phyloP scores from a whole-genome alignment of 768 basidiomycete genomes.

The Megacollybia marginata region DNA sequence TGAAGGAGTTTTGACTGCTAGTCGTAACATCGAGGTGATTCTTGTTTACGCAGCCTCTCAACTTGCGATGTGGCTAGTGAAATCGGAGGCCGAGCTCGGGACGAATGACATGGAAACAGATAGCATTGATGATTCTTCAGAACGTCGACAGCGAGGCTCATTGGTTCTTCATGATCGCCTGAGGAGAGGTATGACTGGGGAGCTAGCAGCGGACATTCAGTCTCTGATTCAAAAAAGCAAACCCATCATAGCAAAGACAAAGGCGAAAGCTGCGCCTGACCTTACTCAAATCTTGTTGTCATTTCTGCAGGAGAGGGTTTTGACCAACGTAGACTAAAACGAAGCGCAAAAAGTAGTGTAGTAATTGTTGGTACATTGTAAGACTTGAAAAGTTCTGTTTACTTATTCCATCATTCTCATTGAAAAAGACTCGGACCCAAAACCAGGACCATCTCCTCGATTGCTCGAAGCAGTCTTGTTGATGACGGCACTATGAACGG shows the following conservation, averaged over 20 bases:
- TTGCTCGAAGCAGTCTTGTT: constrained; percentile 51
- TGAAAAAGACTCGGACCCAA: background rate
- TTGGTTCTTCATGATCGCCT: constrained; percentile 52
- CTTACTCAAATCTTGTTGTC: constrained; percentile 51
- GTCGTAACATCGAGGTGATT: constrained; percentile 59
- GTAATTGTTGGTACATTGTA: too few relatives aligned
- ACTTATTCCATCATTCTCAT: background rate
- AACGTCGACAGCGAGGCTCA: constrained; percentile 36
- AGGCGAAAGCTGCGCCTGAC: constrained; percentile 43
- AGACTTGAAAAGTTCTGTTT: too few relatives aligned
- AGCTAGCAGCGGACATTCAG: constrained; percentile 70
- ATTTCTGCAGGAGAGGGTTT: constrained; percentile 60
- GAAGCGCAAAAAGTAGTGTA: too few relatives aligned
- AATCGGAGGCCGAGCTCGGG: constrained; percentile 54
- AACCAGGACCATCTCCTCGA: constrained; percentile 17
- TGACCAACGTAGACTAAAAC: too few relatives aligned
- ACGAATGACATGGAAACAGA: constrained; percentile 36
- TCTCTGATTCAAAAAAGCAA: constrained; percentile 58
- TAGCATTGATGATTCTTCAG: constrained; percentile 25
- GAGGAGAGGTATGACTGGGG: constrained; percentile 72
- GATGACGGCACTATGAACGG: constrained; percentile 70
- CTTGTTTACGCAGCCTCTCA: constrained; percentile 70
- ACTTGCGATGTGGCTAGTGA: constrained; percentile 71
- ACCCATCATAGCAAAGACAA: constrained; percentile 53
- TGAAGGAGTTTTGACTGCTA: constrained; percentile 48